Evolutionary conservation across 495 filamentous ascomycete species (phyloP).

Genomic region (Penicillium herquei): DNA sequence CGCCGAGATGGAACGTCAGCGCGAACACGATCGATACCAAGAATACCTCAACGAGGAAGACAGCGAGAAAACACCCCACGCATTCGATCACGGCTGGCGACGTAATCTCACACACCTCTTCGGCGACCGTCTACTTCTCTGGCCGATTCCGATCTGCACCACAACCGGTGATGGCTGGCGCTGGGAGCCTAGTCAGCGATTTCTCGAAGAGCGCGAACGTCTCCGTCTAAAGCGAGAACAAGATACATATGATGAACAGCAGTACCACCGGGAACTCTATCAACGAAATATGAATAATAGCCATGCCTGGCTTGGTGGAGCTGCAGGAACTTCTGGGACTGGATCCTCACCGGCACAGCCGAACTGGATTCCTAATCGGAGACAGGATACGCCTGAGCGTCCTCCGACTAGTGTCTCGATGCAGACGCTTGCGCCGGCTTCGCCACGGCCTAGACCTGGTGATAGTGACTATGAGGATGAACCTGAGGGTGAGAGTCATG

Average conservation of each 20-base stretch:
- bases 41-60: conserved; percentile 87
- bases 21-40: conserved; percentile 73
- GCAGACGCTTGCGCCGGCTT: conserved; percentile 48
- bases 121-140: conserved; percentile 65
- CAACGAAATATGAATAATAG: conserved; percentile 39
- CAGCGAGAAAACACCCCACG: conserved; percentile 80
- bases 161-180: conserved; percentile 91
- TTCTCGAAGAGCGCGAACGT: conserved; percentile 64
- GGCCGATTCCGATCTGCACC: conserved; percentile 78
- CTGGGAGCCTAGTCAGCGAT: conserved; percentile 80
- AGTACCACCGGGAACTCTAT: conserved; percentile 44
- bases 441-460: conserved; percentile 42
- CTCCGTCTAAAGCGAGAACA: conserved; percentile 57
- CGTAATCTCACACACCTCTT: conserved; percentile 84
- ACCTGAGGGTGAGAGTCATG: conserved; percentile 22
- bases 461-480: conserved; percentile 44
- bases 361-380: conserved; percentile 36
- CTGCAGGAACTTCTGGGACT: neutral
- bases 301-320: conserved; percentile 30
- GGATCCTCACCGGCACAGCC: conserved; percentile 2
- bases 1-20: conserved; percentile 68
- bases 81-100: conserved; percentile 83
- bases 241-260: conserved; percentile 51
- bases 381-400: conserved; percentile 50
- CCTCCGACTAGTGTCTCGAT: conserved; percentile 52